These are phyloP conservation scores for barley (Hordeum vulgare) DNA, from an alignment of 176 grass and related monocot species.

Conservation along the genomic window DNA sequence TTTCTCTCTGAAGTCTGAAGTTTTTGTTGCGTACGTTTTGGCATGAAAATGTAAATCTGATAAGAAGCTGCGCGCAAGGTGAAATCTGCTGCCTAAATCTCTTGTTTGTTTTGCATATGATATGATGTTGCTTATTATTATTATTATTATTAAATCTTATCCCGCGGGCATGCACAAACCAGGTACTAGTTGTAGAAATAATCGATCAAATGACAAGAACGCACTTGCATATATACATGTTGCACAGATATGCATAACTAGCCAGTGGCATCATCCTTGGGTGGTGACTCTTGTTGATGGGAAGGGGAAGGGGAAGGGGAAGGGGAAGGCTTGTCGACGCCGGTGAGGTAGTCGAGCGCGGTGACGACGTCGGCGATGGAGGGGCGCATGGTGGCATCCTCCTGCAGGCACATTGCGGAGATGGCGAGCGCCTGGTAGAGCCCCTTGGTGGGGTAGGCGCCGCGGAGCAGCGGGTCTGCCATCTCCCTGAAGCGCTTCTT, in stretches of 20 bases:
- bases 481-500: conserved; percentile 34
- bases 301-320: no score
- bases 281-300: no score
- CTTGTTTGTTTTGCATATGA: no score
- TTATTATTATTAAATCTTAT: no score
- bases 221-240: background rate
- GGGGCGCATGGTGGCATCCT: conserved; percentile 38
- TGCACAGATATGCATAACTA: background rate
- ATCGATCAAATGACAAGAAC: background rate
- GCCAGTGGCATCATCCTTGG: background rate
- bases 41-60: no score
- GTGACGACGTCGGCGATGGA: conserved; percentile 47
- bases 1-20: no score
- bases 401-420: conserved; percentile 51
- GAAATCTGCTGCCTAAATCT: no score
- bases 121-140: no score
- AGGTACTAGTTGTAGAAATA: background rate
- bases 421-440: conserved; percentile 56
- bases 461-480: conserved; percentile 31
- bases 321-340: background rate
- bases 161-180: no score
- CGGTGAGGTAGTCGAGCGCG: conserved; percentile 42
- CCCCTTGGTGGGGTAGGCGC: conserved; percentile 21
- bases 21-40: no score
- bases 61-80: no score